Evolutionary conservation across 306 rosid genomes (phyloP).

Genomic region (Bauhinia variegata): DNA sequence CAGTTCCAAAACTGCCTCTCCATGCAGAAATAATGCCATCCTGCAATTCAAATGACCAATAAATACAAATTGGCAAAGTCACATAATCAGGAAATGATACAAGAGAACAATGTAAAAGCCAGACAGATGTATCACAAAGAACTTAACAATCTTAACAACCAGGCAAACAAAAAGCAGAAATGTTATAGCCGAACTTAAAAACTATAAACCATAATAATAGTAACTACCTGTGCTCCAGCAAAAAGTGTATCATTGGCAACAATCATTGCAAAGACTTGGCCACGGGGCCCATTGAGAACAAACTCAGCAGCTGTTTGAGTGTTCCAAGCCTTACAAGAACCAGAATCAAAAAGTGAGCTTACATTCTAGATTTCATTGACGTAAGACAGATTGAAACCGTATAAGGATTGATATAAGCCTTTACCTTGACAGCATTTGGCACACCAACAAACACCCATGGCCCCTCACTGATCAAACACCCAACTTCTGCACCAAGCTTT

Average conservation of each 20-base stretch:
- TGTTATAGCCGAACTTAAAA: background rate
- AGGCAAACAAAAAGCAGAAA: background rate
- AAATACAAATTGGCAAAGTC: background rate
- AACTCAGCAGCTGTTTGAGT: slow-evolving; percentile 28
- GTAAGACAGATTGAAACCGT: slow-evolving; percentile 1
- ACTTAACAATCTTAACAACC: background rate
- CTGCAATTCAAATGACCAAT: slow-evolving; percentile 26
- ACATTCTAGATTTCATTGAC: background rate
- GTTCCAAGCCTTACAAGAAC: slow-evolving; percentile 55
- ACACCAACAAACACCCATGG: slow-evolving; percentile 56
- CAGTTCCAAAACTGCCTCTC: slow-evolving; percentile 32
- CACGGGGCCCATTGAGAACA: slow-evolving; percentile 48
- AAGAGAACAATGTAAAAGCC: background rate
- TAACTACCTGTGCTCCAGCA: slow-evolving; percentile 51
- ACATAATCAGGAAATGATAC: background rate
- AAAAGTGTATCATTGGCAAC: slow-evolving; percentile 44
- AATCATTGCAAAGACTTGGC: slow-evolving; percentile 44
- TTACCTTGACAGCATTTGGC: slow-evolving; percentile 50
- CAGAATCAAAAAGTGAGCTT: slow-evolving; percentile 12
- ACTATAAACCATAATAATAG: background rate
- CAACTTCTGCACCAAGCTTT: slow-evolving; percentile 42
- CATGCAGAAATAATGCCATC: slow-evolving; percentile 47
- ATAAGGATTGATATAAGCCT: background rate
- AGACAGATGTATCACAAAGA: background rate
- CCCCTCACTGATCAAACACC: slow-evolving; percentile 48